Conservation (phyloP, 2,329 filamentous ascomycete genomes). For the Fusarium floridanum region DNA sequence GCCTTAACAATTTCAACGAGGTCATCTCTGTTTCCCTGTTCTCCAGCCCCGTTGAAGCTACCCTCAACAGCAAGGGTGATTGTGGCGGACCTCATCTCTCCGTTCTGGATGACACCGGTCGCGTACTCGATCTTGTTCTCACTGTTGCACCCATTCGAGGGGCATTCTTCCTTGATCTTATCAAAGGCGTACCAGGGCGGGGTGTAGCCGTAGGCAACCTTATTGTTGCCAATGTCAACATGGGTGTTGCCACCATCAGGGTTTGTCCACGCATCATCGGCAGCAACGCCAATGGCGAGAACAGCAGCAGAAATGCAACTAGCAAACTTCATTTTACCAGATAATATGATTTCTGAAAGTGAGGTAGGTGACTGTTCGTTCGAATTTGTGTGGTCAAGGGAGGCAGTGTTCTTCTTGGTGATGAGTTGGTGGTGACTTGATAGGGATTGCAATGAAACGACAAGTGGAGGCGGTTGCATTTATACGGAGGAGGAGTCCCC, state of each 20-base stretch:
- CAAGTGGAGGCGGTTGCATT: background rate
- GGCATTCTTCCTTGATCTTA: slow-evolving; percentile 6
- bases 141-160: background rate
- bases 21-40: slow-evolving; percentile 10
- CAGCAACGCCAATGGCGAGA: background rate
- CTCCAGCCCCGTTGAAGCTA: slow-evolving; percentile 9
- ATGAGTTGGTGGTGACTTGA: background rate
- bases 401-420: background rate
- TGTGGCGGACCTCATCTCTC: background rate
- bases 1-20: slow-evolving; percentile 18
- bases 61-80: slow-evolving; percentile 6
- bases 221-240: slow-evolving; percentile 5
- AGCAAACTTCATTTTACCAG: background rate
- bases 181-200: slow-evolving; percentile 7
- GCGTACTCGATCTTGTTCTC: slow-evolving; percentile 6
- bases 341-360: background rate
- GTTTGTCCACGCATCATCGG: slow-evolving; percentile 1
- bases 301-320: background rate
- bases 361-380: background rate
- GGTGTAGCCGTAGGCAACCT: background rate
- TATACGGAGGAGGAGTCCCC: background rate
- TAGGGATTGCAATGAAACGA: background rate
- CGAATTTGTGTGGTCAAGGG: background rate
- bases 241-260: slow-evolving; percentile 3
- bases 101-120: background rate